phyloP scores from a whole-genome alignment of 192 early-diverging fungal species.

The Lunasporangiospora selenospora region DNA sequence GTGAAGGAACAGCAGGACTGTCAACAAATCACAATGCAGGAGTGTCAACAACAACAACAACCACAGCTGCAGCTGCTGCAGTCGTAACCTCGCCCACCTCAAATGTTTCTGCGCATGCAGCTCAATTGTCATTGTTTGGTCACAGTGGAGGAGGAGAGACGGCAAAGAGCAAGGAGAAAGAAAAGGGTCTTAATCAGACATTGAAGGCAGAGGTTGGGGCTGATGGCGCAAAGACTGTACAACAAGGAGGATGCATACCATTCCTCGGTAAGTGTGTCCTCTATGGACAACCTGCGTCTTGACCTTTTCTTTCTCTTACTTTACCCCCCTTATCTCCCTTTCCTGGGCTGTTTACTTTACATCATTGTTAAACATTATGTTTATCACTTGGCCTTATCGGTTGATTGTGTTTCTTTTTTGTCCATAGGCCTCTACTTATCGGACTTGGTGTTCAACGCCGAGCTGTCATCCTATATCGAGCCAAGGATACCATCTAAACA shows the following conservation, averaged over 20 bases:
- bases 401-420: too few relatives aligned
- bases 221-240: constrained; percentile 6
- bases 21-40: constrained; percentile 1
- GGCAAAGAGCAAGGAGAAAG: neutral
- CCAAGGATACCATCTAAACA: constrained; percentile 5
- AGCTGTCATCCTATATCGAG: constrained; percentile 57
- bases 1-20: constrained; percentile 3
- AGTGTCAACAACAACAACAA: neutral
- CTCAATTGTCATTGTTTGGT: neutral
- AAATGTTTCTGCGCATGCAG: neutral
- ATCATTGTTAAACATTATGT: neutral
- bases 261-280: constrained; percentile 54
- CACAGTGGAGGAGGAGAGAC: neutral
- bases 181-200: too few relatives aligned
- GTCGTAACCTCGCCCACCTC: neutral
- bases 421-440: constrained; percentile 58
- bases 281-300: neutral
- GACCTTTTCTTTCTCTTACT: neutral
- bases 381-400: neutral
- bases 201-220: too few relatives aligned
- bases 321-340: neutral
- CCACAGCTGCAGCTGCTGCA: neutral
- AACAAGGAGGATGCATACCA: constrained; percentile 63
- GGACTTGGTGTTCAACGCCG: constrained; percentile 63
- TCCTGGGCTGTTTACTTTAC: neutral